Percentiles rank a stretch among this genome's conserved stretches.
Evolutionary conservation across 257 asterid species (phyloP).

Genomic region (Voacanga thouarsii): DNA sequence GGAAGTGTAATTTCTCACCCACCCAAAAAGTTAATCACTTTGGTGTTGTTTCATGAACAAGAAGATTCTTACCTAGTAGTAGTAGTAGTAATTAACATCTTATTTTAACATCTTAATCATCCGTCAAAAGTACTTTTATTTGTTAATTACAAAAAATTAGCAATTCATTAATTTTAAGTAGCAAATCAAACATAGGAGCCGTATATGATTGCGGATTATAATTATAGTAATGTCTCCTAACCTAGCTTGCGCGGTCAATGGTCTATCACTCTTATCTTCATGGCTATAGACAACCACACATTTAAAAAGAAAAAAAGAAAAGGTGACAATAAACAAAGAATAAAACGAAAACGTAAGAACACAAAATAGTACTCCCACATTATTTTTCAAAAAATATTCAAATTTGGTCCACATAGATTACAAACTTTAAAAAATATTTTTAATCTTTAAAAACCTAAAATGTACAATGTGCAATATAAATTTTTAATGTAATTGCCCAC

Average conservation of each 20-base stretch:
- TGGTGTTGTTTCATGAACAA: neutral
- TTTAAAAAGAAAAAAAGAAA: too few relatives aligned
- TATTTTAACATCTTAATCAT: neutral
- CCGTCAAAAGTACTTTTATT: neutral
- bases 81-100: too few relatives aligned
- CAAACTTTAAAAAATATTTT: too few relatives aligned
- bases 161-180: neutral
- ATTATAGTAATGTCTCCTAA: neutral
- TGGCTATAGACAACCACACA: neutral
- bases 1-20: neutral
- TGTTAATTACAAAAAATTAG: neutral
- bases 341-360: neutral
- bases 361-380: too few relatives aligned
- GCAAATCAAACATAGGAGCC: neutral
- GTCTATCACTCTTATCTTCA: neutral
- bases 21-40: too few relatives aligned
- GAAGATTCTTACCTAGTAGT: neutral
- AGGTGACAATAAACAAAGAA: neutral
- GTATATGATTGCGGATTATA: neutral
- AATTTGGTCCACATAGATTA: too few relatives aligned
- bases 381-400: too few relatives aligned
- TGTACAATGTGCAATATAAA: too few relatives aligned
- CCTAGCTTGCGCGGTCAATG: slow-evolving; percentile 10
- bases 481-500: too few relatives aligned
- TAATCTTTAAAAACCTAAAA: too few relatives aligned